Evolutionary conservation across 140 eudicot species (phyloP), one percentile per base, ranked within the genome.

Genomic region (Senecio squalidus): DNA sequence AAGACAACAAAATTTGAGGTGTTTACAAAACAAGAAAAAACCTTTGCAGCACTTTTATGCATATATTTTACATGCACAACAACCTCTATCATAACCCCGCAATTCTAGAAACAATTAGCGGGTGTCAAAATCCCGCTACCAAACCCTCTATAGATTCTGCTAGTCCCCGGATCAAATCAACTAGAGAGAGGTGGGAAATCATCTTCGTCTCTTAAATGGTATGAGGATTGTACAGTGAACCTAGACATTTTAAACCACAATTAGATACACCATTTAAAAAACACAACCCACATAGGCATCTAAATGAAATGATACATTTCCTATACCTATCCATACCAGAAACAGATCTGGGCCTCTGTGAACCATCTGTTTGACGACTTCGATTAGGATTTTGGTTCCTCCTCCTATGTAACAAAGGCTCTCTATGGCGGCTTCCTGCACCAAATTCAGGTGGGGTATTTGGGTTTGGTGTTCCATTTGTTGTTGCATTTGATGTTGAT

Each of bases 321-420:
- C 75, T 70, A 52, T 72, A 72, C 77, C 77, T 72, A 72, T 72
- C 77, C 77, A 34, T 72, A 72, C 77, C 77, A 72, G 72, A 72
- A 72, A 46, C 60, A 58, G 77, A 40, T 72, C 77, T 72, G 77
- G 77, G 72, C 60, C 72, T 72, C 55, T 49, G 76, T 17, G 76
- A 23, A 44, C 71, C 41, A 45, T 71, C 67, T 10, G 31, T 60
- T 17, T 71, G 71, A 53, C 56, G 61, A 51, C 40, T 44, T 38
- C 61, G 77, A 23, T 55, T 72, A 27, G 65, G 59, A 28, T 63
- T 71, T 55, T 65, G 72, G 31, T 56, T 21, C 33, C 52, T 58
- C 30, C 71, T 49, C n/a, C 68, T 72, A 47, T 72, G 72, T 64
- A 15, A 64, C 55, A 72, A 28, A 23, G 72, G 72, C 47, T 71